phyloP scores from a whole-genome alignment of 305 asterid species.

The Fraxinus latifolia region DNA sequence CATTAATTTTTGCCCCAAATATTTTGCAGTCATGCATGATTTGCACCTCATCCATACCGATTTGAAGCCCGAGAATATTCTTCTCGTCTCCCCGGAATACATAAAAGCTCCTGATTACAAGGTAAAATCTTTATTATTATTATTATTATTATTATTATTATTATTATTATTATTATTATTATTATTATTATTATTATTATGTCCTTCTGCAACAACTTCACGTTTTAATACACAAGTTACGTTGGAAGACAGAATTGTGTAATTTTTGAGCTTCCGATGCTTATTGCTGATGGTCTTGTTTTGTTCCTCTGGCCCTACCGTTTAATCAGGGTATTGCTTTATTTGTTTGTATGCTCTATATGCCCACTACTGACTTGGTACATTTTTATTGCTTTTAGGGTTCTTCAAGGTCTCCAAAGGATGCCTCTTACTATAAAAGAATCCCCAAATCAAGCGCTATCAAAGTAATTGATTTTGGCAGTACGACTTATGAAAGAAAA shows the following conservation, averaged over 20 bases:
- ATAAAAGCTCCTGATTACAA: slow-evolving; percentile 44
- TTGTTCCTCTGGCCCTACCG: not conserved
- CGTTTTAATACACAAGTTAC: not conserved
- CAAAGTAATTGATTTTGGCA: slow-evolving; percentile 53
- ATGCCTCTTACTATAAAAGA: slow-evolving; percentile 34
- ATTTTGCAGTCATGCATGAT: slow-evolving; percentile 49
- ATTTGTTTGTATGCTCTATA: not conserved
- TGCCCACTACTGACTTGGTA: not conserved
- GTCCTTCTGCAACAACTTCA: not conserved
- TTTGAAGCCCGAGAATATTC: slow-evolving; percentile 55
- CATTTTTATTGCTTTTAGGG: slow-evolving; percentile 29
- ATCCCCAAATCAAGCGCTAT: slow-evolving; percentile 50
- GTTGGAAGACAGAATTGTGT: not conserved
- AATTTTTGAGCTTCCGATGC: not conserved
- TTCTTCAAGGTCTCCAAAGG: slow-evolving; percentile 36
- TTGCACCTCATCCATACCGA: slow-evolving; percentile 56
- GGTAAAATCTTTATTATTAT: slow-evolving; percentile 22
- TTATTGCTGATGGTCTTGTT: not conserved
- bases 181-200: not conserved
- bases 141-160: not conserved
- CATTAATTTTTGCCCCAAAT: not conserved
- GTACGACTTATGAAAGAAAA: slow-evolving; percentile 44
- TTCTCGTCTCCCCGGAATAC: slow-evolving; percentile 46
- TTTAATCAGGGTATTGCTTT: not conserved
- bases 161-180: too few relatives aligned